These are phyloP conservation scores for Thuja plicata DNA, from an alignment of 83 land plant genomes.

Conservation along the genomic window DNA sequence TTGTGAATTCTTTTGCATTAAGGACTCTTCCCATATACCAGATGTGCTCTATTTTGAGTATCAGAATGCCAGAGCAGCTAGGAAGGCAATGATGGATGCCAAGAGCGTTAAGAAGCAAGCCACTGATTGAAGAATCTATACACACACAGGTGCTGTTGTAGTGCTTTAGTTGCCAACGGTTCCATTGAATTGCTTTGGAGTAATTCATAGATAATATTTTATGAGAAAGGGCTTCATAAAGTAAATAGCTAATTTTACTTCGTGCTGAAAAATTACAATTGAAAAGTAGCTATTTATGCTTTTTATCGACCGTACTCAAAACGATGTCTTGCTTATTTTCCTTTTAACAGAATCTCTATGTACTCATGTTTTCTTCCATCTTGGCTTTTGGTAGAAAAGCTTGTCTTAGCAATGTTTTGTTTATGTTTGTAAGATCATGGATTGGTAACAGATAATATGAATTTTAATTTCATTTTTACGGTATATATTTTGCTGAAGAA, in stretches of 20 bases:
- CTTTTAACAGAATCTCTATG: neutral
- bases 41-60: conserved; percentile 90
- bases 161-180: neutral
- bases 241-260: neutral
- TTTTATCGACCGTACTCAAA: neutral
- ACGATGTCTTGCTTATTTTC: neutral
- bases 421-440: neutral
- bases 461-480: neutral
- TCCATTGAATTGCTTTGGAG: neutral
- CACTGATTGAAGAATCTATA: neutral
- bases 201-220: neutral
- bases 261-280: neutral
- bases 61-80: conserved; percentile 79
- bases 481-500: neutral
- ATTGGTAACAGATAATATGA: neutral
- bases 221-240: neutral
- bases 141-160: neutral
- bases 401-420: neutral
- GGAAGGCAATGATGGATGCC: conserved; percentile 28
- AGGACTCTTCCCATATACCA: conserved; percentile 84
- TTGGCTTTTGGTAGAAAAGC: neutral
- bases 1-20: conserved; percentile 72
- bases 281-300: neutral
- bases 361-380: neutral
- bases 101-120: neutral